These are phyloP conservation scores for Hypoxylon sp. DNA, from an alignment of 2,329 filamentous ascomycete species.

Conservation along the genomic window DNA sequence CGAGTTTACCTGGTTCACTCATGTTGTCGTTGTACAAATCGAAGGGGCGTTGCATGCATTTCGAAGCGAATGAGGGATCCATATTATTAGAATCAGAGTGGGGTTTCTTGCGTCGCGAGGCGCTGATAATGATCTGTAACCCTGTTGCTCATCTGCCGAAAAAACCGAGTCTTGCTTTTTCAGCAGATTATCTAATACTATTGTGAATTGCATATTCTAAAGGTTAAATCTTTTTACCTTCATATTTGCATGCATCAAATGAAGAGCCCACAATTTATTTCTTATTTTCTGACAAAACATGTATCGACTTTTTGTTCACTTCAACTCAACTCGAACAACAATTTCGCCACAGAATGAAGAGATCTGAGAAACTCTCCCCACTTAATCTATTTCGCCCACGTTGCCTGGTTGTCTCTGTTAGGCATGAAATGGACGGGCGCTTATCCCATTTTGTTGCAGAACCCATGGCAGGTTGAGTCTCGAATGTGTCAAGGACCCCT, in stretches of 20 bases:
- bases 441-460: slow-evolving; percentile 26
- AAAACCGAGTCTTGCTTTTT: slow-evolving; percentile 2
- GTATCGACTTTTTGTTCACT: too few species aligned
- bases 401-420: not conserved
- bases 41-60: slow-evolving; percentile 27
- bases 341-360: too few species aligned
- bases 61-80: slow-evolving; percentile 16
- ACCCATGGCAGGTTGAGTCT: slow-evolving; percentile 37
- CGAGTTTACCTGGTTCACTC: not conserved
- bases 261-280: too few species aligned
- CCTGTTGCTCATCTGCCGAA: slow-evolving; percentile 28
- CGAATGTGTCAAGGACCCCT: slow-evolving; percentile 48
- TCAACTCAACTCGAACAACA: too few species aligned
- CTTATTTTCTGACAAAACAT: too few species aligned
- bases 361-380: slow-evolving; percentile 1
- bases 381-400: too few species aligned
- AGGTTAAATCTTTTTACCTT: not conserved
- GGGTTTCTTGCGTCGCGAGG: slow-evolving; percentile 18
- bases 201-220: not conserved
- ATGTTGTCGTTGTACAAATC: slow-evolving; percentile 7
- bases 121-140: slow-evolving; percentile 10
- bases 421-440: slow-evolving; percentile 22
- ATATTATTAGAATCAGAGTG: slow-evolving; percentile 5
- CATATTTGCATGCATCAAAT: not conserved
- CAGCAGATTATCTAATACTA: slow-evolving; percentile 3